A percentile compares a stretch with the other conserved stretches of the same genome.
Evolutionary conservation across 129 eudicot genomes (phyloP).

Genomic region (Escallonia rubra): DNA sequence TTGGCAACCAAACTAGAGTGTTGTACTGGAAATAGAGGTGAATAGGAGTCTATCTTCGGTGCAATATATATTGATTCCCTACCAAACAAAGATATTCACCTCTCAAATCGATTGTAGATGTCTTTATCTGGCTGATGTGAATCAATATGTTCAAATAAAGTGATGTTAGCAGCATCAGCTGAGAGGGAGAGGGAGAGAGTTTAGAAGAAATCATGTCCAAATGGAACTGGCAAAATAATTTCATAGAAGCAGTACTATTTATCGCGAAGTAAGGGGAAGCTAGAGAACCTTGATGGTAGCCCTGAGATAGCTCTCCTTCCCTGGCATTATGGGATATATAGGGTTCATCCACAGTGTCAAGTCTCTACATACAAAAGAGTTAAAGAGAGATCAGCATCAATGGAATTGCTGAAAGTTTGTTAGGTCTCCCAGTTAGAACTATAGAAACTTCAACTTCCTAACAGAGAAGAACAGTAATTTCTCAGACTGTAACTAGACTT

Average conservation of each 20-base stretch:
- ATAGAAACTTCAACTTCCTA: too few species aligned
- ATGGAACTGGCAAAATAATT: not conserved
- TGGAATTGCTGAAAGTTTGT: not conserved
- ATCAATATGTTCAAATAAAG: conserved; percentile 58
- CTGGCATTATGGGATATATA: conserved; percentile 33
- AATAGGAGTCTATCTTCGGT: too few species aligned
- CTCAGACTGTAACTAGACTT: too few species aligned
- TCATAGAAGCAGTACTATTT: not conserved
- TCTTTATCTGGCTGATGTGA: conserved; percentile 47
- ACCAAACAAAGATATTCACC: conserved; percentile 36
- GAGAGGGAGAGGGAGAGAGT: conserved; percentile 17
- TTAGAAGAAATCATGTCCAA: not conserved
- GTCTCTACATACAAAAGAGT: conserved; percentile 37
- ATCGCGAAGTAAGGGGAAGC: not conserved
- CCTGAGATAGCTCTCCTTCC: conserved; percentile 40
- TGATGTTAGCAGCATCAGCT: conserved; percentile 80
- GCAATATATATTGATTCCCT: not conserved
- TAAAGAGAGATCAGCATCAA: not conserved
- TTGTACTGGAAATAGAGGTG: too few species aligned
- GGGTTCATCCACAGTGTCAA: conserved; percentile 71
- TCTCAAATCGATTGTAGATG: conserved; percentile 60
- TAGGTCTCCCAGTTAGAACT: not conserved
- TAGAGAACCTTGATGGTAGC: conserved; percentile 74
- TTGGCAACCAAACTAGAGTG: too few species aligned
- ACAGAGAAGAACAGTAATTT: too few species aligned